phyloP scores from a whole-genome alignment of 2,329 filamentous ascomycete genomes.

The Myriosclerotinia duriaeana region DNA sequence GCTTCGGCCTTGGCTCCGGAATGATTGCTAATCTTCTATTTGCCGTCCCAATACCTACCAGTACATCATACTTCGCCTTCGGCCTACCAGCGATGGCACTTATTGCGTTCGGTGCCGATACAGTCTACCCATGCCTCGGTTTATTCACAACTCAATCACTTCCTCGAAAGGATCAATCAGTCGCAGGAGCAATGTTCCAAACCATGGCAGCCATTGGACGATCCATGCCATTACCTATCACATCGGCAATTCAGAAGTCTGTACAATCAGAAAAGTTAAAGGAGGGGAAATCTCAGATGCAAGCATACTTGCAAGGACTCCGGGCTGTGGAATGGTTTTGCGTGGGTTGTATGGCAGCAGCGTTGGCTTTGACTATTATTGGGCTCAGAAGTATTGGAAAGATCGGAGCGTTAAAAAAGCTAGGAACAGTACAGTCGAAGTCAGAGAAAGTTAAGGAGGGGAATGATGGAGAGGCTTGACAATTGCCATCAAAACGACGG shows the following conservation, averaged over 20 bases:
- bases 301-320: constrained; percentile 30
- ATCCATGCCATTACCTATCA: constrained; percentile 64
- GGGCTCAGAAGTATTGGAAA: constrained; percentile 36
- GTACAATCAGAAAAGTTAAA: constrained; percentile 53
- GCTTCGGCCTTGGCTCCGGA: constrained; percentile 44
- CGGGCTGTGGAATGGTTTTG: constrained; percentile 35
- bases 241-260: constrained; percentile 63
- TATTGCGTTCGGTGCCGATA: constrained; percentile 65
- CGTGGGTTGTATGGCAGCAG: constrained; percentile 28
- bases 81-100: constrained; percentile 66
- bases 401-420: constrained; percentile 36
- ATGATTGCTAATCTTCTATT: constrained; percentile 59
- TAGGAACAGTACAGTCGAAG: constrained; percentile 26
- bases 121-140: constrained; percentile 63
- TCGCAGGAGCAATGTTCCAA: constrained; percentile 68
- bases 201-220: constrained; percentile 64
- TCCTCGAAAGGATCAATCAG: constrained; percentile 61
- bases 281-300: constrained; percentile 32
- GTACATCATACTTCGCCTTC: constrained; percentile 66
- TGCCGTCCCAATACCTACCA: constrained; percentile 59
- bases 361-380: constrained; percentile 24
- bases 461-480: neutral
- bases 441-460: neutral
- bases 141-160: constrained; percentile 65
- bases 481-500: neutral